Percentiles rank a stretch among this genome's conserved stretches.
Conservation (phyloP, 2,329 filamentous ascomycete genomes). For the Leptographium procerum region DNA sequence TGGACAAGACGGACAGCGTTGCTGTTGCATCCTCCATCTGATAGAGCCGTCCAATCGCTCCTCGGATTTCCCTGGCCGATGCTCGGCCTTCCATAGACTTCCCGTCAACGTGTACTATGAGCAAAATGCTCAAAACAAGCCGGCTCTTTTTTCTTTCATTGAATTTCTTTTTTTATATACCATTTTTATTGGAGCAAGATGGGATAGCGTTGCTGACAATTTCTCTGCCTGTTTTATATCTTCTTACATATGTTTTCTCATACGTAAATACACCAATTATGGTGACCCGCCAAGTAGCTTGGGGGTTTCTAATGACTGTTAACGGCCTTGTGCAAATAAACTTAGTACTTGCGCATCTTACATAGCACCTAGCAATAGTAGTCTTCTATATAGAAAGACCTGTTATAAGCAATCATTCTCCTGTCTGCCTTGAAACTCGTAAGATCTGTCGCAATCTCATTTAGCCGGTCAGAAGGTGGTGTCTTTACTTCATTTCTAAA, state of each 20-base stretch:
- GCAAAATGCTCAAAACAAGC: not conserved
- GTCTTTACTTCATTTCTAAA: no score
- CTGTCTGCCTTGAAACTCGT: no score
- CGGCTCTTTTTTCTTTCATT: not conserved
- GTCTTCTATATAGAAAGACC: no score
- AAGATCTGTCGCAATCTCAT: no score
- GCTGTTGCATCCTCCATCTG: not conserved
- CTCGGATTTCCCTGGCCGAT: not conserved
- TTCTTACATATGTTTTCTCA: not conserved
- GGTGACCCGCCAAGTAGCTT: not conserved
- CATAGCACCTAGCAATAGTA: not conserved
- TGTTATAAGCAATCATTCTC: no score
- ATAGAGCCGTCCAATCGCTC: not conserved
- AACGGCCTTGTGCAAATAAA: not conserved
- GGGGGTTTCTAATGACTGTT: not conserved
- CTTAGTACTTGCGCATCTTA: not conserved
- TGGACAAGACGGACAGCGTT: not conserved
- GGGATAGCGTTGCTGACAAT: not conserved
- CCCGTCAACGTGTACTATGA: not conserved
- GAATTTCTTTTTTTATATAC: not conserved
- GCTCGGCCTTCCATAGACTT: not conserved
- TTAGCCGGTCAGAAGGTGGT: no score
- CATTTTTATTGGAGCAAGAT: not conserved
- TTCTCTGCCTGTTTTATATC: not conserved
- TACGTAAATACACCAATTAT: not conserved